phyloP scores from a whole-genome alignment of 805 yeast genomes.

The Candida alai region DNA sequence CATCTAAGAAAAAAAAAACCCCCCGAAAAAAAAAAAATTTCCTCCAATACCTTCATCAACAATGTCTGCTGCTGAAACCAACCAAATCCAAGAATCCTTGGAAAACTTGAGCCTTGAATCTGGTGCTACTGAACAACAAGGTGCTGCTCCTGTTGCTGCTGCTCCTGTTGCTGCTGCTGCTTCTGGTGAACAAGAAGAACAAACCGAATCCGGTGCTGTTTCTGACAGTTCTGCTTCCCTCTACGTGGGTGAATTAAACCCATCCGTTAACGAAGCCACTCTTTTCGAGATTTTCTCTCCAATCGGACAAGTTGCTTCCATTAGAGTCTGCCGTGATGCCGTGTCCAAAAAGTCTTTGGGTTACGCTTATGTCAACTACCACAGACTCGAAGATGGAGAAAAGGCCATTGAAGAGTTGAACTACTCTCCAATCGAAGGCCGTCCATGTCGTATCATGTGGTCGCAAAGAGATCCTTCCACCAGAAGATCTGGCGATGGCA shows the following conservation, averaged over 20 bases:
- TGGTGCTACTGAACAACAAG: conserved; percentile 22
- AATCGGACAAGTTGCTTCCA: conserved; percentile 91
- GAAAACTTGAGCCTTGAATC: conserved; percentile 45
- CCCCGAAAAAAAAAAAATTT: conserved; percentile 10
- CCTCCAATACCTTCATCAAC: conserved; percentile 3
- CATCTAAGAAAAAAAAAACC: conserved; percentile 6
- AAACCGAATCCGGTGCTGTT: conserved; percentile 32
- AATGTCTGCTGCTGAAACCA: conserved; percentile 34
- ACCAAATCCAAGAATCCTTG: conserved; percentile 44
- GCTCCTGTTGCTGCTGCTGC: conserved; percentile 25
- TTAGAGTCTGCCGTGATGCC: conserved; percentile 98
- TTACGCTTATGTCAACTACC: conserved; percentile 97
- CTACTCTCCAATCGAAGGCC: conserved; percentile 91
- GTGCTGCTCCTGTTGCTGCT: conserved; percentile 26
- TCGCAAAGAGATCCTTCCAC: conserved; percentile 97
- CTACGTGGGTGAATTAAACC: conserved; percentile 96
- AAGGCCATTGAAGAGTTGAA: conserved; percentile 92
- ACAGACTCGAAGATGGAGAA: conserved; percentile 83
- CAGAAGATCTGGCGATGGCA: conserved; percentile 94
- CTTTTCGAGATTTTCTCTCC: conserved; percentile 93
- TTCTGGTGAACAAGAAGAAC: conserved; percentile 25
- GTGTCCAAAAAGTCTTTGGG: conserved; percentile 95
- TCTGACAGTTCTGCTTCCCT: conserved; percentile 74
- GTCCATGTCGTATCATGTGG: conserved; percentile 99
- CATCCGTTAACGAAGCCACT: conserved; percentile 87